Evolutionary conservation across 2,329 filamentous ascomycete species (phyloP).

Genomic region (Beauveria sp.): DNA sequence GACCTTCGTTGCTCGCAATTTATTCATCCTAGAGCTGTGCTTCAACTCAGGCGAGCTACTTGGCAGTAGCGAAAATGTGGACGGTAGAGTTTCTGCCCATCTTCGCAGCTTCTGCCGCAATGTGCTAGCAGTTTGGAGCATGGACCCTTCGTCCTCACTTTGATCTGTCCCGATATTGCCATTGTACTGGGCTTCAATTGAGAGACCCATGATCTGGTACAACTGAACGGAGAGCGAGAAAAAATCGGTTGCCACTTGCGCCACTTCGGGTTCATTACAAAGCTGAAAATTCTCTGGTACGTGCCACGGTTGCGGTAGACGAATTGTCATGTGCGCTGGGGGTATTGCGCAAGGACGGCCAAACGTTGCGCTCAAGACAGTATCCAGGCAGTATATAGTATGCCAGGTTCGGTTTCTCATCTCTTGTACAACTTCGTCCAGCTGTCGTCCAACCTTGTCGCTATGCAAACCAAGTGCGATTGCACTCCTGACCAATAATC

Average conservation of each 20-base stretch:
- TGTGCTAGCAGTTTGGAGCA: slow-evolving; percentile 7
- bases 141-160: slow-evolving; percentile 5
- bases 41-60: slow-evolving; percentile 16
- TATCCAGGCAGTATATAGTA: slow-evolving; percentile 23
- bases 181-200: slow-evolving; percentile 11
- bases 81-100: slow-evolving; percentile 29
- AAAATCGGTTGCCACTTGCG: not conserved
- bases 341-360: slow-evolving; percentile 40
- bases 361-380: slow-evolving; percentile 41
- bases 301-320: slow-evolving; percentile 23
- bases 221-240: slow-evolving; percentile 7
- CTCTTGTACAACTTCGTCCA: slow-evolving; percentile 36
- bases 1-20: slow-evolving; percentile 30
- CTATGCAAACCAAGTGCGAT: slow-evolving; percentile 46
- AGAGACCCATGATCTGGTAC: slow-evolving; percentile 10
- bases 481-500: slow-evolving; percentile 42
- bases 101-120: slow-evolving; percentile 22
- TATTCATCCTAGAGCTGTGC: slow-evolving; percentile 18
- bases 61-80: slow-evolving; percentile 19
- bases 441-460: slow-evolving; percentile 24
- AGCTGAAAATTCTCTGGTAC: not conserved
- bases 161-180: slow-evolving; percentile 1
- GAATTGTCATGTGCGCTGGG: slow-evolving; percentile 32
- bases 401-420: slow-evolving; percentile 40
- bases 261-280: not conserved